These are phyloP conservation scores for Trypanosoma melophagium DNA, from an alignment of 208 protist genomes.

Conservation along the genomic window DNA sequence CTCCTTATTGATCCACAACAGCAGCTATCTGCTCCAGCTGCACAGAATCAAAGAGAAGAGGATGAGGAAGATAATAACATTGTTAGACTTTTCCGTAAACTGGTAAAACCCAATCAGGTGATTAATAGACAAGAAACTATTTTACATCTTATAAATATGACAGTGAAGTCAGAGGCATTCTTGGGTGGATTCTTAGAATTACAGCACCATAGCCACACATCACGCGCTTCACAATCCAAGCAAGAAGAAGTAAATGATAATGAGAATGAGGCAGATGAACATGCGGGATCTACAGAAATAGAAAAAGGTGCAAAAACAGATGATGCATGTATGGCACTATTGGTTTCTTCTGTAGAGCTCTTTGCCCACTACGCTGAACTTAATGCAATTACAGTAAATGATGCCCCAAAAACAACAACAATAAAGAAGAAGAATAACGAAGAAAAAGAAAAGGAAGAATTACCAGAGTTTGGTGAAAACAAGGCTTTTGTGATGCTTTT, in stretches of 20 bases:
- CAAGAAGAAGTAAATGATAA: conserved; percentile 25
- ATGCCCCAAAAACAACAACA: conserved; percentile 1
- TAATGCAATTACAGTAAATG: conserved; percentile 48
- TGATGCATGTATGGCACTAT: conserved; percentile 73
- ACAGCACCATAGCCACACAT: conserved; percentile 42
- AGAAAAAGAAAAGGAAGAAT: conserved; percentile 12
- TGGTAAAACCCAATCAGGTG: conserved; percentile 89
- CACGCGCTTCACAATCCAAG: conserved; percentile 4
- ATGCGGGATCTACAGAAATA: conserved; percentile 25
- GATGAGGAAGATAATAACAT: conserved; percentile 34
- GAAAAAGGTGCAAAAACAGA: conserved; percentile 41
- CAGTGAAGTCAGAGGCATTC: conserved; percentile 85
- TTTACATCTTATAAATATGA: conserved; percentile 74
- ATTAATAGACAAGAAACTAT: conserved; percentile 87
- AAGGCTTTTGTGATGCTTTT: conserved; percentile 83
- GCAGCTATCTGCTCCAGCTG: conserved; percentile 37
- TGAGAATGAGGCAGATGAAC: conserved; percentile 26
- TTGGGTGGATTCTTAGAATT: conserved; percentile 78
- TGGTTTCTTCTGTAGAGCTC: conserved; percentile 70
- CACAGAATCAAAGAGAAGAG: conserved; percentile 13
- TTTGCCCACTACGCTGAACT: conserved; percentile 83
- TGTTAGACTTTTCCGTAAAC: conserved; percentile 59
- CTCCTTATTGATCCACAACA: conserved; percentile 65
- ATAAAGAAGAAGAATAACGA: conserved; percentile 9
- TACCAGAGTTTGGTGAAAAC: conserved; percentile 37